phyloP scores from a whole-genome alignment of 148 eudicot species.

The Suaeda aralocaspica region DNA sequence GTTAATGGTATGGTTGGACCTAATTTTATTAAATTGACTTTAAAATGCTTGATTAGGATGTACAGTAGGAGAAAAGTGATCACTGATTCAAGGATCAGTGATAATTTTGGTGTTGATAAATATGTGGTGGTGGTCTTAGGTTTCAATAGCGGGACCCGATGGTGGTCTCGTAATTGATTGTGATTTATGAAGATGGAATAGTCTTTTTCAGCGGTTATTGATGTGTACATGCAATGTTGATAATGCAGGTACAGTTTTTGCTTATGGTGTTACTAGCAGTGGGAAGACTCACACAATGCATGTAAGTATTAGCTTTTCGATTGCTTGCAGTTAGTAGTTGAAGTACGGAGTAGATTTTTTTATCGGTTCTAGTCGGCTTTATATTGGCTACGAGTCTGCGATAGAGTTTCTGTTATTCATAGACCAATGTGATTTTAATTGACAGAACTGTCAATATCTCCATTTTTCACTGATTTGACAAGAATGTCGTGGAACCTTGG shows the following conservation, averaged over 20 bases:
- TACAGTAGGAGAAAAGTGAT: too few species aligned
- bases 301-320: conserved; percentile 48
- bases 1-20: conserved; percentile 62
- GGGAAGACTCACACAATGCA: conserved; percentile 99
- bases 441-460: background rate
- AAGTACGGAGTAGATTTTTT: background rate
- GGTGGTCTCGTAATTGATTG: background rate
- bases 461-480: background rate
- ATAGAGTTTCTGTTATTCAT: background rate
- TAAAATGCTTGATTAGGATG: background rate
- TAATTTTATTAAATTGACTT: background rate
- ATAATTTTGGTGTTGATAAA: too few species aligned
- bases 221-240: conserved; percentile 13
- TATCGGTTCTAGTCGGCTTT: background rate
- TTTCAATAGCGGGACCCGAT: too few species aligned
- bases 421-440: background rate
- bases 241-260: conserved; percentile 90
- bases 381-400: background rate
- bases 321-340: too few species aligned
- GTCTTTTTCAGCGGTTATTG: background rate
- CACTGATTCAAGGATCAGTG: too few species aligned
- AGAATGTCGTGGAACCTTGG: background rate
- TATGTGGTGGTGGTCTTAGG: too few species aligned
- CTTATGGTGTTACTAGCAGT: conserved; percentile 99
- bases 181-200: background rate